These are phyloP conservation scores for Pseudoscleropodium purum DNA, from an alignment of 225 moss, liverwort and hornwort genomes.

Conservation along the genomic window DNA sequence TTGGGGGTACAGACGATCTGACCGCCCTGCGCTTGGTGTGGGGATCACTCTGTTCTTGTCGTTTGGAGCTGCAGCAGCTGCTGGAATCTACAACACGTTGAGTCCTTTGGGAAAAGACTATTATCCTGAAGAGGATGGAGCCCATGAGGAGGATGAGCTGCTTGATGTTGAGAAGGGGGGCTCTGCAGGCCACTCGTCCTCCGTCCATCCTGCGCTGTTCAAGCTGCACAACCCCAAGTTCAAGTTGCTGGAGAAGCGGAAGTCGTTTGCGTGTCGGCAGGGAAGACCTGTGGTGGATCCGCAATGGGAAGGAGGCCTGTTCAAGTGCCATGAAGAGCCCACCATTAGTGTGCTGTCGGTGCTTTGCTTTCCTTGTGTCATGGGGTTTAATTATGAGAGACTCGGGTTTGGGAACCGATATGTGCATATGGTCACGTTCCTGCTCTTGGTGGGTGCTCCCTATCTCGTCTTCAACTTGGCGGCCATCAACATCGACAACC, in stretches of 20 bases:
- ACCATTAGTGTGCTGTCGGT: conserved; percentile 51
- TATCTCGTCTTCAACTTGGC: conserved; percentile 81
- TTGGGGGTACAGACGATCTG: conserved; percentile 70
- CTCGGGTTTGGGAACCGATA: conserved; percentile 91
- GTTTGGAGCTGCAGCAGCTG: conserved; percentile 65
- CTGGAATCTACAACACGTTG: conserved; percentile 63
- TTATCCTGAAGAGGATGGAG: neutral
- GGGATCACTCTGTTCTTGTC: conserved; percentile 52
- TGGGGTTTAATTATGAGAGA: conserved; percentile 90
- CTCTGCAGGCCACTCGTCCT: neutral
- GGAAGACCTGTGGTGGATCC: conserved; percentile 51
- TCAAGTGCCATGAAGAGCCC: conserved; percentile 48
- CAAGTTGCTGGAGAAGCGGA: conserved; percentile 62
- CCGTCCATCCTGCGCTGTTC: conserved; percentile 24
- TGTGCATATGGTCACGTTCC: conserved; percentile 75
- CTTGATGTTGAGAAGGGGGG: conserved; percentile 7
- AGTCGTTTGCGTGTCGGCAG: conserved; percentile 63
- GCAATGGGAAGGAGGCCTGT: conserved; percentile 75
- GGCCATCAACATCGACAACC: conserved; percentile 63
- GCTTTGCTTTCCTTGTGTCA: conserved; percentile 69
- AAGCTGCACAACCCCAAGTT: conserved; percentile 37
- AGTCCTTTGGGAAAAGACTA: conserved; percentile 86
- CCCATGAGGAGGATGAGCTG: conserved; percentile 6
- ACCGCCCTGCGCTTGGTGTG: conserved; percentile 76
- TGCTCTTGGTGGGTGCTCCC: conserved; percentile 67